phyloP scores from a whole-genome alignment of 495 filamentous ascomycete genomes.

The Aspergillus saccharolyticus region DNA sequence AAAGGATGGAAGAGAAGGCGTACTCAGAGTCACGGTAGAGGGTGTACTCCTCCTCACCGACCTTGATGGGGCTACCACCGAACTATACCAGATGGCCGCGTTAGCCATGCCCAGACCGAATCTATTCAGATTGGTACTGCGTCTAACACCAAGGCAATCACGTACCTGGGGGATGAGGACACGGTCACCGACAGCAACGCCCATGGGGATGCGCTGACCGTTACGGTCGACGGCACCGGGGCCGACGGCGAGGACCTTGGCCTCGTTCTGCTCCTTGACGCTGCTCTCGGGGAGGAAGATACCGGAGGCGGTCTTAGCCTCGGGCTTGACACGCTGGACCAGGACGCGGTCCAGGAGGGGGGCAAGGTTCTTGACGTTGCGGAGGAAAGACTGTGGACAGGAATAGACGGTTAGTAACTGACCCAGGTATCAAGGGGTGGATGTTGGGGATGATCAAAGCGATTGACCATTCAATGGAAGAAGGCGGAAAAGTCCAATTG shows the following conservation, averaged over 20 bases:
- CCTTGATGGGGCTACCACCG: slow-evolving; percentile 92
- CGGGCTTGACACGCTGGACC: slow-evolving; percentile 96
- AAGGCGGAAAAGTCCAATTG: slow-evolving; percentile 10
- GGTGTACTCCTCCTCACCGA: slow-evolving; percentile 92
- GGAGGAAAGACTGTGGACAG: slow-evolving; percentile 57
- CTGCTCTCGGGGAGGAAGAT: slow-evolving; percentile 96
- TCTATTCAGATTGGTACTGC: too few relatives aligned
- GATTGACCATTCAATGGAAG: background rate
- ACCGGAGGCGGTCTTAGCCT: slow-evolving; percentile 89
- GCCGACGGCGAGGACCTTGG: slow-evolving; percentile 89
- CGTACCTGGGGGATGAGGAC: slow-evolving; percentile 95
- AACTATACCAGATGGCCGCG: slow-evolving; percentile 56
- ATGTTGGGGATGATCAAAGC: background rate
- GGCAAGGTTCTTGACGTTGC: slow-evolving; percentile 90
- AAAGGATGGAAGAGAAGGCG: slow-evolving; percentile 29
- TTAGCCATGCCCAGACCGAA: slow-evolving; percentile 5
- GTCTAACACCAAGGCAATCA: too few relatives aligned
- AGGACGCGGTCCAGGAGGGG: slow-evolving; percentile 98
- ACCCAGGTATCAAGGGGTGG: background rate
- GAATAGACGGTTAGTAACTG: slow-evolving; percentile 5
- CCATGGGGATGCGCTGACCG: slow-evolving; percentile 76
- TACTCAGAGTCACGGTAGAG: slow-evolving; percentile 98
- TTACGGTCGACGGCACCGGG: slow-evolving; percentile 82
- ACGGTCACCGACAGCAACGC: slow-evolving; percentile 78
- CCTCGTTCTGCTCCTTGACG: slow-evolving; percentile 98